Base-by-base conservation (phyloP, 2,329 filamentous ascomycete species). In the Colletotrichum sp. region DNA sequence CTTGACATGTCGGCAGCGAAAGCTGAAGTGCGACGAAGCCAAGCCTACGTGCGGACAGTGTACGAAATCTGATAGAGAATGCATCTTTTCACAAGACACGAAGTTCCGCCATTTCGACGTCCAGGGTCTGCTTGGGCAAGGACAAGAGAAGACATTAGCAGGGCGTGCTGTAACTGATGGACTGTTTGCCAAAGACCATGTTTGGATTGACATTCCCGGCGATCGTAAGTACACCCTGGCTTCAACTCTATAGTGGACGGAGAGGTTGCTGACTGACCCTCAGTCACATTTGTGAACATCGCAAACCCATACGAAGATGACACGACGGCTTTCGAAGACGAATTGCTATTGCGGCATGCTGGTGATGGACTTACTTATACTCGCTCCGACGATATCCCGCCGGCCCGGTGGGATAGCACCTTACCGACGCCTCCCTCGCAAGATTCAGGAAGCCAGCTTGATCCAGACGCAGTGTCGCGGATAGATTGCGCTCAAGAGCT, bases 21-120 rank as follows among this genome's bases (percentile, higher is more conserved):
- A 82, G 18, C 4, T 82, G 4, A 82, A 82, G 44, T 82, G 81
- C 7, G 78, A 82, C 44, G 79, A 82, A 32, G 55, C 18, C 1
- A 80, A 78, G 5, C 81, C 81, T 0, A 18, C 73, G 0, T 82
- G 80, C 24, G 77, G 79, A 12, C 76, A 75, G 3, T 81, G 80
- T 21, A 30, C 34, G 9, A 80, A 77, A 10, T 81, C 79, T 2
- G 64, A 80, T 2, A 39, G 52, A 62, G 6, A 71, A 49, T 76
- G 74, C 34, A 30, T 59, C 16, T 73, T 69, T 30, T 68, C 65
- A 2, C 55, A 68, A 28, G 59, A 65, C 49, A 65, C 44, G 4
- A 65, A 52, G 34, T 69, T 71, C 32, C 59, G 69, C 8, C 39
- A 71, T 34, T 71, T 66, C 15, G 69, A 59, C 21, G 39, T 34